Conservation (phyloP, 1,139 yeast species). For the Hyphopichia fennica region DNA sequence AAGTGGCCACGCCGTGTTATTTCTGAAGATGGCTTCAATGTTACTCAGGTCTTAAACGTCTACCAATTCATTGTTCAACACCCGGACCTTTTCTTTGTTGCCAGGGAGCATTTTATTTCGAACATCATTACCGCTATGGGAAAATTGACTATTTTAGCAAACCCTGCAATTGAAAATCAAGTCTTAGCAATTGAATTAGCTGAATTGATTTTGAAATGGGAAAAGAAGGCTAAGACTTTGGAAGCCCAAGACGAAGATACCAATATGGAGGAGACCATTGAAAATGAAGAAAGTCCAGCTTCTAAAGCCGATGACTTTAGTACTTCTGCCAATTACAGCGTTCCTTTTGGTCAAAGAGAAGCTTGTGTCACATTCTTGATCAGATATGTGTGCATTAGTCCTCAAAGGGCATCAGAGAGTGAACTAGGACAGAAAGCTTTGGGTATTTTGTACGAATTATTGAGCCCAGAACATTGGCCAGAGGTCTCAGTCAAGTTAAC, state of each 20-base stretch:
- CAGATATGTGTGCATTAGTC: constrained; percentile 83
- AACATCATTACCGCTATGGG: constrained; percentile 95
- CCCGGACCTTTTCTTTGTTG: constrained; percentile 78
- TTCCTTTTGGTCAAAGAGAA: constrained; percentile 82
- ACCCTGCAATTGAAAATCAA: constrained; percentile 81
- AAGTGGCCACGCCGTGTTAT: constrained; percentile 94
- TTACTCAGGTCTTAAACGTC: constrained; percentile 81
- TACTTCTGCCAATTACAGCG: constrained; percentile 48
- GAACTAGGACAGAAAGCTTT: constrained; percentile 82
- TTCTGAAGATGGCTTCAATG: constrained; percentile 84
- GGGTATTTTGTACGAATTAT: constrained; percentile 67
- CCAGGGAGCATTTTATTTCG: constrained; percentile 86
- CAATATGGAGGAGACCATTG: constrained; percentile 9
- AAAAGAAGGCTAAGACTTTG: constrained; percentile 44
- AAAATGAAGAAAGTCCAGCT: constrained; percentile 15
- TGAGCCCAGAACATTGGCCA: constrained; percentile 78
- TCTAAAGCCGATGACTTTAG: constrained; percentile 29
- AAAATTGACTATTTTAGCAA: constrained; percentile 77
- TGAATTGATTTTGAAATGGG: constrained; percentile 86
- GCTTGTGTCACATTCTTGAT: constrained; percentile 91
- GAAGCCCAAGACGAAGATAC: constrained; percentile 7
- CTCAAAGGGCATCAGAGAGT: constrained; percentile 81
- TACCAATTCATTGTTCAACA: constrained; percentile 89
- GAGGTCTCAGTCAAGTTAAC: constrained; percentile 82
- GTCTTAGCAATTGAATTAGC: constrained; percentile 86